Conservation (phyloP, 2,329 filamentous ascomycete species). For the Xylaria sp. region DNA sequence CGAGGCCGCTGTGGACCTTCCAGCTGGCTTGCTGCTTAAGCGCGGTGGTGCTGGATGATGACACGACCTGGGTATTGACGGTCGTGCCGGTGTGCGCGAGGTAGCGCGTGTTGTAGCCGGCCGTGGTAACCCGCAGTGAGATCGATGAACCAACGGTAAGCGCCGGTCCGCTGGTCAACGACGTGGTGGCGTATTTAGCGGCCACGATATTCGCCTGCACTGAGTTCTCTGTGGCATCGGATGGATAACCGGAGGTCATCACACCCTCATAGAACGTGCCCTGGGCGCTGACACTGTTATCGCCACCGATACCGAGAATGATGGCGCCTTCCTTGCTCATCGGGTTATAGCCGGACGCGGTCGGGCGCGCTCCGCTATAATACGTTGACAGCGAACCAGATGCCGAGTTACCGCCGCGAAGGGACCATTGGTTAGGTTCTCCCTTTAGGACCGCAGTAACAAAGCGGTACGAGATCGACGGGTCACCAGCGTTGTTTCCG, state of each 20-base stretch:
- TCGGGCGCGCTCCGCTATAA: slow-evolving; percentile 67
- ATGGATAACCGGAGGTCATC: slow-evolving; percentile 71
- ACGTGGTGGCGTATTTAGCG: slow-evolving; percentile 62
- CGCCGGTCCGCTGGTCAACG: slow-evolving; percentile 59
- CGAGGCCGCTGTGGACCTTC: slow-evolving; percentile 65
- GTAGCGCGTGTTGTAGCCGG: slow-evolving; percentile 65
- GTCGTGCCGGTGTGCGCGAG: slow-evolving; percentile 62
- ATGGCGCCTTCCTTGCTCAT: slow-evolving; percentile 75
- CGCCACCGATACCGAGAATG: slow-evolving; percentile 76
- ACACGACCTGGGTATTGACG: slow-evolving; percentile 66
- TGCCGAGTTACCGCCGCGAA: slow-evolving; percentile 67
- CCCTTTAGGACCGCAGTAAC: slow-evolving; percentile 69
- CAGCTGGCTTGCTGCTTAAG: slow-evolving; percentile 65
- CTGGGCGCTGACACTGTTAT: slow-evolving; percentile 69
- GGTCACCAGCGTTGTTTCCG: slow-evolving; percentile 61
- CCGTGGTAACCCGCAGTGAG: slow-evolving; percentile 66
- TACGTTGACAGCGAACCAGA: slow-evolving; percentile 67
- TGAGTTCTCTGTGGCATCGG: slow-evolving; percentile 66
- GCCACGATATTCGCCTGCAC: slow-evolving; percentile 71
- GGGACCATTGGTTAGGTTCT: slow-evolving; percentile 64
- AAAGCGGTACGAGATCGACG: slow-evolving; percentile 65
- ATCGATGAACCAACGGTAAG: slow-evolving; percentile 62
- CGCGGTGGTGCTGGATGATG: slow-evolving; percentile 59
- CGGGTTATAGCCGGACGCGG: slow-evolving; percentile 64
- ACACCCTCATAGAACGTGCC: slow-evolving; percentile 74